Percentiles rank a stretch among this genome's conserved stretches.
phyloP scores from a whole-genome alignment of 768 basidiomycete genomes.

The Hygrophorus russula region DNA sequence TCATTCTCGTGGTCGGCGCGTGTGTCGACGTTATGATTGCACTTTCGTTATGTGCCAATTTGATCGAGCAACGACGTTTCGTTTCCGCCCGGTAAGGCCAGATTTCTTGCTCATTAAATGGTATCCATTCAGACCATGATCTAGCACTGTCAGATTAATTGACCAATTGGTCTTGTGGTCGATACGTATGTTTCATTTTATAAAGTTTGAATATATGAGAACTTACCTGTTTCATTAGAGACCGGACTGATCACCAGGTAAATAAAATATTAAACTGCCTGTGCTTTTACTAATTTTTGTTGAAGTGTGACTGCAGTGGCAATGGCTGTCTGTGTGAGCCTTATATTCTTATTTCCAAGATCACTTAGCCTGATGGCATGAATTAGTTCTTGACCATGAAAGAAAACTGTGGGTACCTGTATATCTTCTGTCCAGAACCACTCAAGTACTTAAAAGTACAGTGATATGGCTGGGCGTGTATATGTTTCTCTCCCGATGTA shows the following conservation, averaged over 20 bases:
- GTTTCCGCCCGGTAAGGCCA: constrained; percentile 5
- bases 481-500: constrained; percentile 3
- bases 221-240: constrained; percentile 2
- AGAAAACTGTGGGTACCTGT: neutral
- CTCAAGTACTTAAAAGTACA: neutral
- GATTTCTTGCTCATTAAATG: neutral
- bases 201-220: too few relatives aligned
- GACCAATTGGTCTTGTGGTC: constrained; percentile 7
- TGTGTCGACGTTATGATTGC: constrained; percentile 21
- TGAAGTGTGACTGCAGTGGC: constrained; percentile 1
- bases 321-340: constrained; percentile 5
- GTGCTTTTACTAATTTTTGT: neutral
- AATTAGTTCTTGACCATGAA: constrained; percentile 3
- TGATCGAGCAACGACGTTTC: constrained; percentile 14
- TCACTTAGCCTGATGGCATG: neutral
- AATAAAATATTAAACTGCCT: neutral
- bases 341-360: neutral
- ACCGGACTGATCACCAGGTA: constrained; percentile 9
- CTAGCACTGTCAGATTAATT: neutral
- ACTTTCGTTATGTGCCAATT: constrained; percentile 19
- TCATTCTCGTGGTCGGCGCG: constrained; percentile 17
- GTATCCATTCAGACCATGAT: neutral
- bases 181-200: constrained; percentile 3
- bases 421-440: neutral
- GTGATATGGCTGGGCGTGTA: constrained; percentile 4